Base-by-base conservation (phyloP, 2,329 filamentous ascomycete species). In the Aspergillus thermomutatus region DNA sequence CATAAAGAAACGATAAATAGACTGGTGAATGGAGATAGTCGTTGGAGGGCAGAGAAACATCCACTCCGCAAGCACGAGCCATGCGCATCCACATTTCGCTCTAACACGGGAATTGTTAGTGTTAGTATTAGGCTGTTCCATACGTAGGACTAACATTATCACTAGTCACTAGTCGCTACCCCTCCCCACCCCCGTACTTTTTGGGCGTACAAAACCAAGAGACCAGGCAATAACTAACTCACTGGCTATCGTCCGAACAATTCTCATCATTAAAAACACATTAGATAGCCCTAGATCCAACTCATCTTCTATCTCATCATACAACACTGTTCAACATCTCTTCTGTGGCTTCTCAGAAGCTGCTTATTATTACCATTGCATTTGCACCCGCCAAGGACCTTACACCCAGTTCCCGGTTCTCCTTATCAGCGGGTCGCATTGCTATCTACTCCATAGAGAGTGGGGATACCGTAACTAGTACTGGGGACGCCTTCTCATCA, bases 131-230 rank as follows among this genome's bases (percentile, higher is more conserved):
- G n/a, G n/a, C n/a, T n/a, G n/a, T n/a, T n/a, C n/a, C n/a, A n/a
- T n/a, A n/a, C n/a, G n/a, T n/a, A n/a, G n/a, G n/a, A n/a, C n/a
- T n/a, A n/a, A n/a, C n/a, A n/a, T n/a, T n/a, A n/a, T n/a, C n/a
- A n/a, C n/a, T n/a, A n/a, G n/a, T n/a, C n/a, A n/a, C n/a, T n/a
- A n/a, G n/a, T n/a, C n/a, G n/a, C n/a, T n/a, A 64, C 61, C 62
- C 61, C 62, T 64, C 62, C 60, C 62, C 62, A 64, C 61, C 60
- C 60, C 58, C 61, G 54, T 60, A 60, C 53, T 58, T 28, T 28
- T 37, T 37, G 31, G 31, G 14, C 31, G 31, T 37, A 37, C 31
- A 37, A 37, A 37, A 37, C 31, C 28, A 31, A 31, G 28, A 31
- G 11, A 14, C 28, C 31, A 17, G 31, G 31, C 31, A 37, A 37